Conservation (phyloP, 805 yeast species). For the Schizosaccharomyces octosporus region DNA sequence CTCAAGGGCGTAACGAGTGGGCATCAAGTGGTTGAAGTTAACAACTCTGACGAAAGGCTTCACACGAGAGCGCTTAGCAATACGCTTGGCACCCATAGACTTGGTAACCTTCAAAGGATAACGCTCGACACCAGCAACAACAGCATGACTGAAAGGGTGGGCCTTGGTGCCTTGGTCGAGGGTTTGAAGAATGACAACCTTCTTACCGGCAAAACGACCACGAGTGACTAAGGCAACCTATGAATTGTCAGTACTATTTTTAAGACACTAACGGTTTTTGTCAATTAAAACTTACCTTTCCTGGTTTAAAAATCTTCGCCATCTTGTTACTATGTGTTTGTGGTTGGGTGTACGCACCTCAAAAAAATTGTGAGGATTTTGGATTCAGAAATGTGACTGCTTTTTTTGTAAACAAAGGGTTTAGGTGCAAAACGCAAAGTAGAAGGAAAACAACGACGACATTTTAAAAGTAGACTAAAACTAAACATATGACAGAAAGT, state of each 20-base stretch:
- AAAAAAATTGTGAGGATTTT: neutral
- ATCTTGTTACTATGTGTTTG: neutral
- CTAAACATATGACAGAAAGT: no score
- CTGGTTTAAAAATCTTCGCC: slow-evolving; percentile 3
- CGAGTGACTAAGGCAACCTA: slow-evolving; percentile 82
- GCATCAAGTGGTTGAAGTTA: slow-evolving; percentile 99
- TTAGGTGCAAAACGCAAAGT: no score
- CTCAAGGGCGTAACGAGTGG: slow-evolving; percentile 97
- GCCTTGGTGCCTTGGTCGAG: slow-evolving; percentile 97
- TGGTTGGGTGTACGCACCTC: neutral
- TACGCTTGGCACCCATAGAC: slow-evolving; percentile 84
- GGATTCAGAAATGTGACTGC: neutral
- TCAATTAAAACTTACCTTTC: neutral
- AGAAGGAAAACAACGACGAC: no score
- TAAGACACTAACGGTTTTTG: neutral
- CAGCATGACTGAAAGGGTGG: slow-evolving; percentile 97
- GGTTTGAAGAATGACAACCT: slow-evolving; percentile 95
- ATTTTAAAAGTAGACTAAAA: no score
- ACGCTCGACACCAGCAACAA: slow-evolving; percentile 98
- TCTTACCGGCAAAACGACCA: slow-evolving; percentile 99
- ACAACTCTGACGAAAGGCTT: slow-evolving; percentile 97
- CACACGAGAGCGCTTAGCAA: slow-evolving; percentile 84
- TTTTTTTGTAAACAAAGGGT: neutral
- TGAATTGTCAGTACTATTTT: neutral
- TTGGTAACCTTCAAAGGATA: slow-evolving; percentile 92